Conservation (phyloP, 73 alveolate species). For the Paramecium octaurelia region DNA sequence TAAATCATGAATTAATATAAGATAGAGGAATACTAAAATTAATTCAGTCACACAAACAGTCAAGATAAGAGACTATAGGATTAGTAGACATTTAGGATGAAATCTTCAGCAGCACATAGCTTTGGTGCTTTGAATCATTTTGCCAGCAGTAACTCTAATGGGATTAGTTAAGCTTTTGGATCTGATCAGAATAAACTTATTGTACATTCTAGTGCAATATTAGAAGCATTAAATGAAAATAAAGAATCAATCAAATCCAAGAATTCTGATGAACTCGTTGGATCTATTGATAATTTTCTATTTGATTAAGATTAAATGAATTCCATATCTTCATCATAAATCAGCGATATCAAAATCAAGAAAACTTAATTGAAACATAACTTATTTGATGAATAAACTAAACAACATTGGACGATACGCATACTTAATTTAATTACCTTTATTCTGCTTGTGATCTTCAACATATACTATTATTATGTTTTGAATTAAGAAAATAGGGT, state of each 20-base stretch:
- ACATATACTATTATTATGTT: not conserved
- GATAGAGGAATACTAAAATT: not conserved
- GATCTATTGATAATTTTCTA: not conserved
- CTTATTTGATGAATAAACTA: not conserved
- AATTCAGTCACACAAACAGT: not conserved
- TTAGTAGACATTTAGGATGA: not conserved
- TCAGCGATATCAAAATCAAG: not conserved
- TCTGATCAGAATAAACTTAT: not conserved
- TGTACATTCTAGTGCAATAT: not conserved
- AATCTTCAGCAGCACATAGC: not conserved
- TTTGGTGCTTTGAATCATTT: not conserved
- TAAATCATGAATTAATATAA: not conserved
- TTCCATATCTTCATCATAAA: not conserved
- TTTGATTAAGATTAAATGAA: not conserved
- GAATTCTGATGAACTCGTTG: not conserved
- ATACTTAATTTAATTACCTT: not conserved
- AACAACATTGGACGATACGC: not conserved
- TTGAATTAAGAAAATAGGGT: not conserved
- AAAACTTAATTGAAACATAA: not conserved
- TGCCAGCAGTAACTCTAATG: not conserved
- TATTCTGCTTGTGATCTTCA: not conserved
- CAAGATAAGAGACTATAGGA: not conserved
- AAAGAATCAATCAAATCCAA: not conserved
- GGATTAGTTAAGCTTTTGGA: not conserved
- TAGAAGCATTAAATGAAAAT: slow-evolving; percentile 9